Evolutionary conservation across 2,329 filamentous ascomycete species (phyloP).

Genomic region (Pseudogymnoascus sp.): DNA sequence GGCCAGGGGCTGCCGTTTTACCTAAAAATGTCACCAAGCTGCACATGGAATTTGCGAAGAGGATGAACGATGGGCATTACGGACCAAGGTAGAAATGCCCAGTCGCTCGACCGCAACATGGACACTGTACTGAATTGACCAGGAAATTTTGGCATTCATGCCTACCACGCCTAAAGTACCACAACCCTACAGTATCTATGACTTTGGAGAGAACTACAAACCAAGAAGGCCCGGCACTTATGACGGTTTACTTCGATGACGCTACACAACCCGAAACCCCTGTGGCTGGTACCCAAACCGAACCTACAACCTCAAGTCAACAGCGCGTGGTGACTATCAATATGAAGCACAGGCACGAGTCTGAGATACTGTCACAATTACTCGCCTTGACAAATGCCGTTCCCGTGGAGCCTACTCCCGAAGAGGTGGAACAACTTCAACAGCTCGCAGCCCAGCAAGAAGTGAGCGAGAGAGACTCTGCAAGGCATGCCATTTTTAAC

Average conservation of each 20-base stretch:
- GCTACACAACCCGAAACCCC: slow-evolving; percentile 41
- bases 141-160: slow-evolving; percentile 86
- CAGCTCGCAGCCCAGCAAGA: slow-evolving; percentile 50
- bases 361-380: slow-evolving; percentile 58
- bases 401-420: slow-evolving; percentile 48
- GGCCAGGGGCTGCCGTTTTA: slow-evolving; percentile 75
- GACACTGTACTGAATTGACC: slow-evolving; percentile 20
- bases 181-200: slow-evolving; percentile 83
- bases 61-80: slow-evolving; percentile 60
- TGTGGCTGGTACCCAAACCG: slow-evolving; percentile 33
- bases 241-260: slow-evolving; percentile 59
- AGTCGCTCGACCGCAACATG: not conserved
- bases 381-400: slow-evolving; percentile 56
- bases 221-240: slow-evolving; percentile 49
- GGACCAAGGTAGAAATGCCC: slow-evolving; percentile 57
- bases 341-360: slow-evolving; percentile 57
- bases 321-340: slow-evolving; percentile 49
- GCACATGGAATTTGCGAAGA: slow-evolving; percentile 64
- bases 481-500: slow-evolving; percentile 45
- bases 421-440: slow-evolving; percentile 54
- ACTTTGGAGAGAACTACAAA: slow-evolving; percentile 64
- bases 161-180: slow-evolving; percentile 84
- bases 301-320: slow-evolving; percentile 18
- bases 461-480: slow-evolving; percentile 49
- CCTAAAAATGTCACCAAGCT: slow-evolving; percentile 70